Percentiles rank a stretch among this genome's conserved stretches.
Conservation (phyloP, 495 filamentous ascomycete species). For the Arthonia radiata region DNA sequence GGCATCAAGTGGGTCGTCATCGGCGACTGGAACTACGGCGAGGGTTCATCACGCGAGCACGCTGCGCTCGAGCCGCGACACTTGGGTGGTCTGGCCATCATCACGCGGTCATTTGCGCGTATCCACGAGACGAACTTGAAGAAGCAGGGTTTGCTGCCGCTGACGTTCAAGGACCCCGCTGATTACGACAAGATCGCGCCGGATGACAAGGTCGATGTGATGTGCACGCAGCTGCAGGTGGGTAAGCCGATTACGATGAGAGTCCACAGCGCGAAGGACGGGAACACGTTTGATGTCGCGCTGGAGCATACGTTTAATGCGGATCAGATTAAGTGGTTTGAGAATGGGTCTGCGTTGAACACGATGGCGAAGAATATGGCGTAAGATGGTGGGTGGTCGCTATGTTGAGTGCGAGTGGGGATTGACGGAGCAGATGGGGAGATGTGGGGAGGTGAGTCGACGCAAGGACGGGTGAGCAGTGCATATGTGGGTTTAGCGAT, state of each 20-base stretch:
- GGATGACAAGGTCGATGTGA: conserved; percentile 71
- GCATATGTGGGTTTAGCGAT: too few relatives aligned
- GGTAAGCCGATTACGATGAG: conserved; percentile 82
- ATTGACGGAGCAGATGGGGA: too few relatives aligned
- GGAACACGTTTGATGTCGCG: conserved; percentile 48
- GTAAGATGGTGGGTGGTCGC: too few relatives aligned
- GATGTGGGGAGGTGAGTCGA: too few relatives aligned
- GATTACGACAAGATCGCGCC: conserved; percentile 96
- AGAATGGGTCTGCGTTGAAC: conserved; percentile 87
- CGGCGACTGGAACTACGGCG: conserved; percentile 99
- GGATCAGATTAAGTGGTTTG: conserved; percentile 94
- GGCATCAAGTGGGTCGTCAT: conserved; percentile 92
- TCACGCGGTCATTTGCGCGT: conserved; percentile 88
- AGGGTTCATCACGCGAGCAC: conserved; percentile 93
- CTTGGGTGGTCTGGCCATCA: conserved; percentile 90
- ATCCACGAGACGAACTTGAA: conserved; percentile 99
- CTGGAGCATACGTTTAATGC: conserved; percentile 93
- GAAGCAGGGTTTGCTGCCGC: conserved; percentile 99
- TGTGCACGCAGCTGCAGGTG: conserved; percentile 76
- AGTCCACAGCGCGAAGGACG: conserved; percentile 71
- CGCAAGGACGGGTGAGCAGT: too few relatives aligned
- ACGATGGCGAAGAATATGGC: conserved; percentile 64
- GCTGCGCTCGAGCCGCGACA: conserved; percentile 93
- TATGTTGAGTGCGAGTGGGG: too few relatives aligned
- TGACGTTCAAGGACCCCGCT: conserved; percentile 80